Percentiles rank a stretch among this genome's conserved stretches.
phyloP scores from a whole-genome alignment of 345 rosid genomes.

The Anacardium occidentale region DNA sequence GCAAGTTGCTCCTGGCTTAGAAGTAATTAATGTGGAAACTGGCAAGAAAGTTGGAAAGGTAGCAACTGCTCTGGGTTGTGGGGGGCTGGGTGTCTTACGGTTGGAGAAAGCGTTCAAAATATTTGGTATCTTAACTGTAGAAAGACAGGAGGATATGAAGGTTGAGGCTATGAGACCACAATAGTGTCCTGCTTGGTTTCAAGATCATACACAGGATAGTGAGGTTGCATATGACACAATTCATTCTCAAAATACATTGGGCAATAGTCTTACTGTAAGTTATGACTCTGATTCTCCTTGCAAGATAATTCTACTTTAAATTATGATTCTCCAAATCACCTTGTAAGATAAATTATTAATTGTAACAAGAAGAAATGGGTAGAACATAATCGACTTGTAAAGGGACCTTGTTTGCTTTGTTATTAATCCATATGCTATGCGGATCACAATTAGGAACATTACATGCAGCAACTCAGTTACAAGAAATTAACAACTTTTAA shows the following conservation, averaged over 20 bases:
- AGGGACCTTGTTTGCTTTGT: no score
- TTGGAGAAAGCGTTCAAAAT: slow-evolving; percentile 62
- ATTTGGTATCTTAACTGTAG: slow-evolving; percentile 38
- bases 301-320: no score
- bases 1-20: slow-evolving; percentile 62
- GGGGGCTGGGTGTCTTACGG: slow-evolving; percentile 74
- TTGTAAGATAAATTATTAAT: no score
- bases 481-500: neutral
- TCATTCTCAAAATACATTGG: no score
- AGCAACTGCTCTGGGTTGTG: slow-evolving; percentile 61
- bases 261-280: no score
- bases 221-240: slow-evolving; percentile 22
- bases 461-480: neutral
- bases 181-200: slow-evolving; percentile 92
- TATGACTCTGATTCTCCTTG: no score
- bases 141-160: slow-evolving; percentile 53
- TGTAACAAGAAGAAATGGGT: no score
- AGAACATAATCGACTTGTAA: no score
- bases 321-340: no score
- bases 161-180: slow-evolving; percentile 64
- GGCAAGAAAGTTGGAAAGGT: slow-evolving; percentile 79
- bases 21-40: slow-evolving; percentile 50
- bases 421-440: no score
- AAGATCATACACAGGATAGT: slow-evolving; percentile 36
- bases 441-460: neutral